Evolutionary conservation across 2,329 filamentous ascomycete genomes (phyloP).

Genomic region (Phialocephala subalpina): DNA sequence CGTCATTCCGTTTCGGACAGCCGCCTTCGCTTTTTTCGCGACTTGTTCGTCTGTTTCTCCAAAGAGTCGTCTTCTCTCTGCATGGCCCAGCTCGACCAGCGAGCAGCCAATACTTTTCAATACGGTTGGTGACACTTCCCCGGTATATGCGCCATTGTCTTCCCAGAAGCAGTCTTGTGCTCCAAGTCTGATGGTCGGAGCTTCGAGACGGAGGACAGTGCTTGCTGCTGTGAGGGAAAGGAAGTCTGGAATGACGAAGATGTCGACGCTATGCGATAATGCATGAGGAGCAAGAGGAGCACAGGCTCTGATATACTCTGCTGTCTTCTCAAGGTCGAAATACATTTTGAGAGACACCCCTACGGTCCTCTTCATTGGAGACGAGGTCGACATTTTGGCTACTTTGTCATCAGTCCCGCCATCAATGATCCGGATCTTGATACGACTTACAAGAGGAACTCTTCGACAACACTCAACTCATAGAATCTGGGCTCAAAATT

Average conservation of each 20-base stretch:
- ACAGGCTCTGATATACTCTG: conserved; percentile 61
- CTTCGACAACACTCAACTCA: neutral
- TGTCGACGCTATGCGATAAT: conserved; percentile 62
- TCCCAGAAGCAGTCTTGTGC: conserved; percentile 81
- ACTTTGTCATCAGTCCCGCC: neutral
- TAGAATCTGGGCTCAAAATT: neutral
- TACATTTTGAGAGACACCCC: conserved; percentile 84
- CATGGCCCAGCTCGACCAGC: conserved; percentile 83
- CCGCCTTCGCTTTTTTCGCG: conserved; percentile 74
- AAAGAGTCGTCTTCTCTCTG: conserved; percentile 77
- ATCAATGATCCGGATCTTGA: neutral
- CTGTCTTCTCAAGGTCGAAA: conserved; percentile 72
- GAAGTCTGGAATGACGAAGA: conserved; percentile 84
- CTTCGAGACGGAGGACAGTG: conserved; percentile 53
- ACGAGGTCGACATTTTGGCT: neutral
- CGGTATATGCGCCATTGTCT: conserved; percentile 77
- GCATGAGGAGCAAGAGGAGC: conserved; percentile 52
- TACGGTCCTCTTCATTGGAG: conserved; percentile 59
- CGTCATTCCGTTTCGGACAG: conserved; percentile 72
- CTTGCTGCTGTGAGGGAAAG: conserved; percentile 67
- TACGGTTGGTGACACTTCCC: conserved; percentile 75
- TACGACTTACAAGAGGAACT: neutral
- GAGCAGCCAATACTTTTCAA: conserved; percentile 72
- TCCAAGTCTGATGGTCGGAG: conserved; percentile 66
- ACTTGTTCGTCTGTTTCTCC: conserved; percentile 76